Percentiles rank a stretch among this genome's conserved stretches.
phyloP scores from a whole-genome alignment of 768 basidiomycete species.

The Suillus hirtellus region DNA sequence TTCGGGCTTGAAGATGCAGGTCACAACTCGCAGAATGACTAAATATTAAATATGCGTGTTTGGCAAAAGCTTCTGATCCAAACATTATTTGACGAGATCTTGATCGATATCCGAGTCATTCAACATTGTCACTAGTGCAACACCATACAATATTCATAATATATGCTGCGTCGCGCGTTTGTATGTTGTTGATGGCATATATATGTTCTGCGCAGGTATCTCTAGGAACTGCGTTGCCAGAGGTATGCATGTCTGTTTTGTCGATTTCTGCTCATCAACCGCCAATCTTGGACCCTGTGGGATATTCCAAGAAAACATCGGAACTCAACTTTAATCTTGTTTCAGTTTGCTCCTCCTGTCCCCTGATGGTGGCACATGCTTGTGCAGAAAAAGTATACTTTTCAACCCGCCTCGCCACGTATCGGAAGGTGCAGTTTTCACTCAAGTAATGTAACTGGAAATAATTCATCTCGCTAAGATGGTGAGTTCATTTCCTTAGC shows the following conservation, averaged over 20 bases:
- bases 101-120: not conserved
- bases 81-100: conserved; percentile 1
- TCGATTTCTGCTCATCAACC: not conserved
- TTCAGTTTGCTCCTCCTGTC: not conserved
- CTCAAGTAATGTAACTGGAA: not conserved
- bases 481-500: conserved; percentile 3
- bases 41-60: conserved; percentile 4
- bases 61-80: conserved; percentile 9
- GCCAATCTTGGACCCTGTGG: not conserved
- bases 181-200: not conserved
- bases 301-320: not conserved
- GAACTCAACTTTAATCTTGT: conserved; percentile 2
- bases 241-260: not conserved
- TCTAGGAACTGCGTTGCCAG: not conserved
- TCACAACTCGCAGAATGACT: not conserved
- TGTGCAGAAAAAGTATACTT: not conserved
- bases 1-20: too few species aligned
- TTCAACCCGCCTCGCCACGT: not conserved
- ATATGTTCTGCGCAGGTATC: not conserved
- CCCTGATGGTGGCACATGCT: too few species aligned
- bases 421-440: not conserved
- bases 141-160: not conserved
- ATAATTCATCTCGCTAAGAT: conserved; percentile 3
- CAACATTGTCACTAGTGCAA: not conserved
- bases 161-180: not conserved